Conservation (phyloP, 1,284 basidiomycete species). For the Phenoliferia sp. region DNA sequence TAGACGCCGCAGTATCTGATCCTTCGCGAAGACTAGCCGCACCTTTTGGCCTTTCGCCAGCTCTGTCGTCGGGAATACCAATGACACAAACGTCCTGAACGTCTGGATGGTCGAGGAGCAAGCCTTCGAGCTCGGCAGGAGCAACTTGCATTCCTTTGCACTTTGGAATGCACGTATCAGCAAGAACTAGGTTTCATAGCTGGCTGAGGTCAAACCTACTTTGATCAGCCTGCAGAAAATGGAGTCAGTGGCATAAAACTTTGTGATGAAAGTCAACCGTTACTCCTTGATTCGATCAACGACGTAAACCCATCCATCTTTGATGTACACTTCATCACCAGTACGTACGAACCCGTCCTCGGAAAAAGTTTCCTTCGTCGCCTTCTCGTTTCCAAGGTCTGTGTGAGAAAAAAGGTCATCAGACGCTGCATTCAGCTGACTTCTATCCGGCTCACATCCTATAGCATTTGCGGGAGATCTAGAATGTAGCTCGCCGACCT, state of each 20-base stretch:
- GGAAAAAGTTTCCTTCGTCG: constrained; percentile 35
- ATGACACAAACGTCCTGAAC: constrained; percentile 70
- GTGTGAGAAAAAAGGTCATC: constrained; percentile 11
- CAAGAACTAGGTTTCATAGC: no score
- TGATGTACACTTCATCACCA: constrained; percentile 34
- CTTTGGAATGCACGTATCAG: neutral
- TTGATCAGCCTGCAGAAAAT: no score
- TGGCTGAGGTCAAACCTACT: no score
- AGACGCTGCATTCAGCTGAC: neutral
- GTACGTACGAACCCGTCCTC: constrained; percentile 36
- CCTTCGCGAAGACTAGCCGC: constrained; percentile 43
- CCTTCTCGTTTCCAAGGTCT: constrained; percentile 38
- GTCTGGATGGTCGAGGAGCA: constrained; percentile 64
- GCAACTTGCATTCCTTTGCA: constrained; percentile 36
- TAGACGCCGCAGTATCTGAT: no score
- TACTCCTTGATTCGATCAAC: constrained; percentile 32
- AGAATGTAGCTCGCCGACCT: constrained; percentile 28
- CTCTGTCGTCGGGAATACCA: constrained; percentile 67
- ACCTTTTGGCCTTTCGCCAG: constrained; percentile 61
- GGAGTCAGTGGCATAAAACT: no score
- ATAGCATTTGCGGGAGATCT: constrained; percentile 27
- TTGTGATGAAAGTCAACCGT: neutral
- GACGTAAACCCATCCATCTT: constrained; percentile 21
- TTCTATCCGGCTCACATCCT: constrained; percentile 10
- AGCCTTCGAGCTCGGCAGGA: constrained; percentile 67